Evolutionary conservation across 1,139 yeast genomes (phyloP).

Genomic region (Candida tunisiensis): DNA sequence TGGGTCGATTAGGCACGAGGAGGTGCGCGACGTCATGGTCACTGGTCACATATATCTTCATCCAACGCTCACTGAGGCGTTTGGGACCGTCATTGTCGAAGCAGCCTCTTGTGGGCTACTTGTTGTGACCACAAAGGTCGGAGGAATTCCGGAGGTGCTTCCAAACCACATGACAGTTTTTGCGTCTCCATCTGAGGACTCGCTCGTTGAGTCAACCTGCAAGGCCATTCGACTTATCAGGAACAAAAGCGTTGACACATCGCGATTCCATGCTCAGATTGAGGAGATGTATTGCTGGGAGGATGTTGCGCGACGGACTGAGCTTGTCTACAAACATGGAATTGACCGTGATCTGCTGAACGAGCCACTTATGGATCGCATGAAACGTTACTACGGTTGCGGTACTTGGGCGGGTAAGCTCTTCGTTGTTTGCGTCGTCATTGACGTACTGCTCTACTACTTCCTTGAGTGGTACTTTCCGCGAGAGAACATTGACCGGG

Average conservation of each 20-base stretch:
- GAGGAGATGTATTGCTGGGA: constrained; percentile 84
- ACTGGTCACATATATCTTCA: constrained; percentile 89
- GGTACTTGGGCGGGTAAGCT: constrained; percentile 79
- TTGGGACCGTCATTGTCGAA: constrained; percentile 93
- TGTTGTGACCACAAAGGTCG: constrained; percentile 91
- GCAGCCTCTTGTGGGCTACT: constrained; percentile 94
- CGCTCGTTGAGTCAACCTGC: constrained; percentile 52
- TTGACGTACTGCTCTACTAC: constrained; percentile 51
- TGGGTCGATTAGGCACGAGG: constrained; percentile 85
- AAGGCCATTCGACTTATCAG: constrained; percentile 45
- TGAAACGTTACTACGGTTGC: constrained; percentile 50
- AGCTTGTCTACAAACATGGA: constrained; percentile 47
- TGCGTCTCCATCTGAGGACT: constrained; percentile 75
- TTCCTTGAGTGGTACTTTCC: constrained; percentile 64
- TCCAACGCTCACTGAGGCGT: constrained; percentile 91
- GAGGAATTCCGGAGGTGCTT: constrained; percentile 94
- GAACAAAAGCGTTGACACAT: constrained; percentile 47
- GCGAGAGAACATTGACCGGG: constrained; percentile 45
- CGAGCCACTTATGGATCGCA: constrained; percentile 33
- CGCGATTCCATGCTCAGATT: constrained; percentile 62
- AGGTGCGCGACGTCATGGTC: constrained; percentile 84
- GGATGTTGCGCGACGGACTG: constrained; percentile 77
- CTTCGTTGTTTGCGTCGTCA: constrained; percentile 61
- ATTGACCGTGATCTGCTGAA: constrained; percentile 28
- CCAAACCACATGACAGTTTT: constrained; percentile 90